phyloP scores from a whole-genome alignment of 176 grass and related monocot genomes.

The Musa acuminata region DNA sequence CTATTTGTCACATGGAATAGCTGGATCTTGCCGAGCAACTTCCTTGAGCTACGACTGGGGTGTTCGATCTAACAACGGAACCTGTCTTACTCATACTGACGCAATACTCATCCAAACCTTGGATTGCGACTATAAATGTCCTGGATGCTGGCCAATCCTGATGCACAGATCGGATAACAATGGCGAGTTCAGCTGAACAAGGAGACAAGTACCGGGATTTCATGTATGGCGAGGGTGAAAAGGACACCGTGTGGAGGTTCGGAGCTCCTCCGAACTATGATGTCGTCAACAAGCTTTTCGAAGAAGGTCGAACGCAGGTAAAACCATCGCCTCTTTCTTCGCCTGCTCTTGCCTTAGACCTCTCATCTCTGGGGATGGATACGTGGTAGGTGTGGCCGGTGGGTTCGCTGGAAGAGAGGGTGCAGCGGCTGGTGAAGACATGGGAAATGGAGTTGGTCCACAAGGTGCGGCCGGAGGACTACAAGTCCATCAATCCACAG shows the following conservation, averaged over 20 bases:
- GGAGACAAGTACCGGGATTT: slow-evolving; percentile 62
- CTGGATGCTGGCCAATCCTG: too few species aligned
- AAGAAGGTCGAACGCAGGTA: slow-evolving; percentile 45
- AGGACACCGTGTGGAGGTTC: slow-evolving; percentile 44
- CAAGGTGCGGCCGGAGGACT: slow-evolving; percentile 53
- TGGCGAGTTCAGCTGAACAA: neutral
- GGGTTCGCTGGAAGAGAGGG: slow-evolving; percentile 61
- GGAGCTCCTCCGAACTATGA: slow-evolving; percentile 69
- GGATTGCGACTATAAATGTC: too few species aligned
- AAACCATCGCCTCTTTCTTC: too few species aligned
- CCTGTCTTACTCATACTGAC: too few species aligned
- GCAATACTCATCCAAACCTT: too few species aligned
- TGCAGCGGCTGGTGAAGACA: slow-evolving; percentile 59
- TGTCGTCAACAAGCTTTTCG: slow-evolving; percentile 64
- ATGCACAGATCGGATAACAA: too few species aligned
- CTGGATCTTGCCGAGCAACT: too few species aligned
- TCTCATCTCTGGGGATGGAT: too few species aligned
- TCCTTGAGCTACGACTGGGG: too few species aligned
- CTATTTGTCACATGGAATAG: too few species aligned
- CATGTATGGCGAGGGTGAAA: slow-evolving; percentile 58
- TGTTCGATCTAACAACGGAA: too few species aligned
- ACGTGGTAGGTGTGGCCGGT: slow-evolving; percentile 29
- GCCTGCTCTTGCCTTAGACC: too few species aligned
- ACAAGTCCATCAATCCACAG: slow-evolving; percentile 30
- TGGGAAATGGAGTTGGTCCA: slow-evolving; percentile 77